A percentile compares a stretch with the other conserved stretches of the same genome.
Conservation (phyloP, 805 yeast species). For the Barnettozyma sp. region DNA sequence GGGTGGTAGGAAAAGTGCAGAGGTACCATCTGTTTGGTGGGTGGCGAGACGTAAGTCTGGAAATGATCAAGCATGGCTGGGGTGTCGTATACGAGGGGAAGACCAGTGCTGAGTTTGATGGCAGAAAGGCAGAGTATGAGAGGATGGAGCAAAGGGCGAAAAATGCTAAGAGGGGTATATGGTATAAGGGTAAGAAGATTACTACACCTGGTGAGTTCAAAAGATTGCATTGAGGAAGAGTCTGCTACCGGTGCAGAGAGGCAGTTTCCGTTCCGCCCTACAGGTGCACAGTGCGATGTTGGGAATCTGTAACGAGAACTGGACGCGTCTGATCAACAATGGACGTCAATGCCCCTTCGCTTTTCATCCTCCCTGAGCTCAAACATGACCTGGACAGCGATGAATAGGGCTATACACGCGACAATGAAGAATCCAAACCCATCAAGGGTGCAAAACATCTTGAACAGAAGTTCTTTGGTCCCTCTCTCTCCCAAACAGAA, state of each 20-base stretch:
- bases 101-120: conserved; percentile 79
- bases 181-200: conserved; percentile 48
- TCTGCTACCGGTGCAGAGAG: no score
- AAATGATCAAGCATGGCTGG: conserved; percentile 78
- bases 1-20: conserved; percentile 71
- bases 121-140: conserved; percentile 53
- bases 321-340: conserved; percentile 58
- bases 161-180: conserved; percentile 53
- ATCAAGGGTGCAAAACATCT: conserved; percentile 61
- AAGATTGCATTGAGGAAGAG: conserved; percentile 32
- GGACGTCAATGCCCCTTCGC: conserved; percentile 73
- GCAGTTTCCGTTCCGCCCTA: no score
- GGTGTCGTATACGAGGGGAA: conserved; percentile 87
- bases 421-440: conserved; percentile 59
- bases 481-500: conserved; percentile 93
- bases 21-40: conserved; percentile 52
- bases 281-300: no score
- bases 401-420: conserved; percentile 62
- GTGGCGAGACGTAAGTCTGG: conserved; percentile 71
- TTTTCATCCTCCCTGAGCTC: conserved; percentile 83
- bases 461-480: conserved; percentile 52
- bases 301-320: no score
- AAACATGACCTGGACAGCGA: conserved; percentile 90
- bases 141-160: conserved; percentile 57
- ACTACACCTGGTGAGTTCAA: conserved; percentile 80